These are phyloP conservation scores for Hysterium pulicare DNA, from an alignment of 2,329 filamentous ascomycete genomes.

Conservation along the genomic window DNA sequence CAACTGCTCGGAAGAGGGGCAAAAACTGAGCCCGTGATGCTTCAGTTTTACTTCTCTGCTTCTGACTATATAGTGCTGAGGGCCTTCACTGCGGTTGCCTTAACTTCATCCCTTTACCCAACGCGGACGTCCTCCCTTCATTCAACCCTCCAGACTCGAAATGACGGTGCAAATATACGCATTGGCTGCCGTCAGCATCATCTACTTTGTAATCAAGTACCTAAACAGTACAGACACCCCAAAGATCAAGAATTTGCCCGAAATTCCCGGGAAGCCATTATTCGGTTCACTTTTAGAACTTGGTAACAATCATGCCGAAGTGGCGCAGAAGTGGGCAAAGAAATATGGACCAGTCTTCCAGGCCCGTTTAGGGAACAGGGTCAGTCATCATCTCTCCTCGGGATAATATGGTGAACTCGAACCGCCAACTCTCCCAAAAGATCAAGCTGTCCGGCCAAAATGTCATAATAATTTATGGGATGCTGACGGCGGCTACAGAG, in stretches of 20 bases:
- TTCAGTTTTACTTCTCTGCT: too few relatives aligned
- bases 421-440: too few relatives aligned
- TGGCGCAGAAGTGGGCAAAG: conserved; percentile 45
- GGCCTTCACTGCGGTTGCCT: too few relatives aligned
- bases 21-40: too few relatives aligned
- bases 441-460: neutral
- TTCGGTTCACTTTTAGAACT: conserved; percentile 47
- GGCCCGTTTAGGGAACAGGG: conserved; percentile 62
- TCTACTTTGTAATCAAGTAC: conserved; percentile 40
- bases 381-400: conserved; percentile 30
- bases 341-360: conserved; percentile 51
- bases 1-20: too few relatives aligned
- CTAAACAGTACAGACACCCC: conserved; percentile 47
- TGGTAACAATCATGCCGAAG: conserved; percentile 45
- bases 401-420: too few relatives aligned
- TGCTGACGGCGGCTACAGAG: conserved; percentile 42
- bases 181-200: conserved; percentile 39
- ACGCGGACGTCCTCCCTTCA: too few relatives aligned
- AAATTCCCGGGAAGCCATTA: conserved; percentile 46
- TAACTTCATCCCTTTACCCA: too few relatives aligned
- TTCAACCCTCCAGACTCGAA: too few relatives aligned
- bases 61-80: too few relatives aligned
- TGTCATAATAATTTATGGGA: neutral
- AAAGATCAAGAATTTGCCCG: conserved; percentile 48
- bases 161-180: conserved; percentile 42